These are phyloP conservation scores for Triticum aestivum DNA, from an alignment of 176 grass and related monocot genomes.

Conservation along the genomic window IWGSC_CS_RefSeq_v2.1 NC_057806.1:146960629-146961128, in stretches of 20 bases:
- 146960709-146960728: slow-evolving; percentile 36
- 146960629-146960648: slow-evolving; percentile 12
- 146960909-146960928: slow-evolving; percentile 76
- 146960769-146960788: slow-evolving; percentile 70
- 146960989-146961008: slow-evolving; percentile 7
- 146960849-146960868: slow-evolving; percentile 80
- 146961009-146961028: background rate
- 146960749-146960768: slow-evolving; percentile 92
- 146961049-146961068: slow-evolving; percentile 15
- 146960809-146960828: slow-evolving; percentile 21
- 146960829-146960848: background rate
- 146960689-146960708: slow-evolving; percentile 64
- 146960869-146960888: slow-evolving; percentile 84
- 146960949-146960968: slow-evolving; percentile 98
- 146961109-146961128: background rate
- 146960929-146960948: slow-evolving; percentile 57
- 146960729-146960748: slow-evolving; percentile 68
- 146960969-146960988: slow-evolving; percentile 23
- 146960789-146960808: background rate
- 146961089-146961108: background rate
- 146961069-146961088: background rate
- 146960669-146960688: slow-evolving; percentile 49
- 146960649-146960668: background rate
- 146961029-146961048: background rate
- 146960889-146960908: slow-evolving; percentile 85